A percentile compares a stretch with the other conserved stretches of the same genome.
Evolutionary conservation across 495 filamentous ascomycete genomes (phyloP).

Genomic region (Penicillium daleae): DNA sequence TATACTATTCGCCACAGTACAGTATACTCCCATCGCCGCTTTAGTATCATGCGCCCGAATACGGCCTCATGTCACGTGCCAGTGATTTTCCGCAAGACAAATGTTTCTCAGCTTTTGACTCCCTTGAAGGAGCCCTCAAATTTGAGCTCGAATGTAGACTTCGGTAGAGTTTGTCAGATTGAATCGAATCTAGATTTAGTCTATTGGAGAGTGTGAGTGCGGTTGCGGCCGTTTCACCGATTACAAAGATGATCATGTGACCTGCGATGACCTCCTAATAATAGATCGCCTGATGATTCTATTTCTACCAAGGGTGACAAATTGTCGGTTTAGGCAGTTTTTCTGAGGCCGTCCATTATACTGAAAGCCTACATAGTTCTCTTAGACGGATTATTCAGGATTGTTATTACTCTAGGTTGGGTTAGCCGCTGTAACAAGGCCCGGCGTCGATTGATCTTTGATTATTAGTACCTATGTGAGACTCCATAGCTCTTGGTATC

Average conservation of each 20-base stretch:
- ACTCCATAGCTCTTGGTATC: too few species aligned
- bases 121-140: background rate
- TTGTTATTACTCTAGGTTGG: too few species aligned
- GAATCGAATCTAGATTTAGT: too few species aligned
- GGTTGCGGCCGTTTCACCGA: too few species aligned
- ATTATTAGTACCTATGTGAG: too few species aligned
- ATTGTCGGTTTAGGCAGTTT: too few species aligned
- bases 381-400: too few species aligned
- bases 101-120: background rate
- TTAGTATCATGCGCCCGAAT: background rate
- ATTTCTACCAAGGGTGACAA: background rate
- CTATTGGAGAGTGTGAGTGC: too few species aligned
- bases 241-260: background rate
- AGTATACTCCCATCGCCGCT: background rate
- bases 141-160: background rate
- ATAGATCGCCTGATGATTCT: background rate
- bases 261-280: background rate
- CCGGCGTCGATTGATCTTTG: too few species aligned
- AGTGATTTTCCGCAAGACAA: background rate
- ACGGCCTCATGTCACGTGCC: background rate
- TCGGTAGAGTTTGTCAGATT: background rate
- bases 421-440: too few species aligned
- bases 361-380: too few species aligned
- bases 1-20: background rate
- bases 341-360: too few species aligned